phyloP scores from a whole-genome alignment of 1,284 basidiomycete species.

The Megacollybia platyphylla region DNA sequence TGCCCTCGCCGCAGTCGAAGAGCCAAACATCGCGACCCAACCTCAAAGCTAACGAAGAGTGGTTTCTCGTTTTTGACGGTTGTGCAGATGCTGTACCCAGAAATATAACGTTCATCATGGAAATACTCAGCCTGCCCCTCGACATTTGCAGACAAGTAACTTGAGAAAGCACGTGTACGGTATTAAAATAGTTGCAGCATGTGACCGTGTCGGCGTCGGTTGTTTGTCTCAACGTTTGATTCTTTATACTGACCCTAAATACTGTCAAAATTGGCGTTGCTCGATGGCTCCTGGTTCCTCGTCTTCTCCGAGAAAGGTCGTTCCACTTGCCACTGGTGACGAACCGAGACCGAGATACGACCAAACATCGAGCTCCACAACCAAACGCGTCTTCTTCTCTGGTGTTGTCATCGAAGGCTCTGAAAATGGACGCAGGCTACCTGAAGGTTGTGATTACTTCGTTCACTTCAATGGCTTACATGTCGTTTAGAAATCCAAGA shows the following conservation, averaged over 20 bases:
- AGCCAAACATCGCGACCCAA: constrained; percentile 64
- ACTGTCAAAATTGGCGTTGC: too few relatives aligned
- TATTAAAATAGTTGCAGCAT: too few relatives aligned
- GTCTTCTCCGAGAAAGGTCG: constrained; percentile 54
- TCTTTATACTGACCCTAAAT: too few relatives aligned
- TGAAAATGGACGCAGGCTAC: constrained; percentile 49
- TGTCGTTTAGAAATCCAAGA: constrained; percentile 57
- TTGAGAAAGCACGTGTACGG: too few relatives aligned
- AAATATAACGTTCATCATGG: constrained; percentile 47
- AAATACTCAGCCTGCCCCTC: constrained; percentile 5
- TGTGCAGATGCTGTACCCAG: constrained; percentile 70
- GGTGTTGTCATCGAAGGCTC: constrained; percentile 73
- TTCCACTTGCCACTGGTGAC: constrained; percentile 57
- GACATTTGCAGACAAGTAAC: background rate
- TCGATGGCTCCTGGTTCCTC: constrained; percentile 24
- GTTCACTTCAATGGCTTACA: constrained; percentile 1
- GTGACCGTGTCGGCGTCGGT: too few relatives aligned
- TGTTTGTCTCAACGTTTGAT: too few relatives aligned
- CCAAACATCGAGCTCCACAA: constrained; percentile 22
- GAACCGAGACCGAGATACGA: constrained; percentile 28
- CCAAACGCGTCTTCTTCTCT: constrained; percentile 68
- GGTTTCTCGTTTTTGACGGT: constrained; percentile 63
- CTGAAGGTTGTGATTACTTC: constrained; percentile 40
- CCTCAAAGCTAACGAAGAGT: constrained; percentile 55
- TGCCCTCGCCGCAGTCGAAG: constrained; percentile 84